Base-by-base conservation (phyloP, 768 basidiomycete species). In the Neoboletus magnificus region DNA sequence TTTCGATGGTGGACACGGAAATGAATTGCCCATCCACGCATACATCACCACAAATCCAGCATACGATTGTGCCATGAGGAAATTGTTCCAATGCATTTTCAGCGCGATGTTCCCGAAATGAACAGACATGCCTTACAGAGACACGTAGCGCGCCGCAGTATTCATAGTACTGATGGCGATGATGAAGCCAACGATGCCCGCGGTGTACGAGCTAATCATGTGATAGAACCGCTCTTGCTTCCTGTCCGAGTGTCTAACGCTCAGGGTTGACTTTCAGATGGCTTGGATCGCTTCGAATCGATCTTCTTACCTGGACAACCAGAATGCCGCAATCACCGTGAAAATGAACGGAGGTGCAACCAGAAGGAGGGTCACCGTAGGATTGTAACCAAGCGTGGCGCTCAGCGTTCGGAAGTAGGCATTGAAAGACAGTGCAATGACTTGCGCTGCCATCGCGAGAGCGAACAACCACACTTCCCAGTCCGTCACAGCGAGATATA, bases 391-490 rank as follows among this genome's bases (percentile, higher is more conserved):
- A 67, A 94, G 76, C 6, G 91, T 93, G 16, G 79, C 80, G 37
- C 79, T 83, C 54, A 93, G 73, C 1, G 91, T 89, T 23, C 86
- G 89, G 75, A 91, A 92, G 70, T 84, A 90, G n/a, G 83, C 85
- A 67, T 87, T 87, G 79, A 92, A 92, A 11, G 83, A 84, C 6
- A 89, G 64, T 12, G 86, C 82, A 39, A 85, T 67, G 13, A 60
- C 66, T 64, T 61, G 50, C 6, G 65, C 47, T 3, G 59, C n/a
- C 52, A 58, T 42, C 13, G 84, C 79, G 27, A 90, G 55, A 18
- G 88, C 79, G 43, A 93, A 77, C 79, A 81, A 85, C 86, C 89
- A 93, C 36, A 93, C 87, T 69, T 83, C 88, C 87, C 85, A 84
- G 65, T 93, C 91, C 23, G 74, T 77, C 54, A 90, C 39, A n/a